Percentiles rank a stretch among this genome's conserved stretches.
phyloP scores from a whole-genome alignment of 2,329 filamentous ascomycete genomes.

The Alternaria sp. region DNA sequence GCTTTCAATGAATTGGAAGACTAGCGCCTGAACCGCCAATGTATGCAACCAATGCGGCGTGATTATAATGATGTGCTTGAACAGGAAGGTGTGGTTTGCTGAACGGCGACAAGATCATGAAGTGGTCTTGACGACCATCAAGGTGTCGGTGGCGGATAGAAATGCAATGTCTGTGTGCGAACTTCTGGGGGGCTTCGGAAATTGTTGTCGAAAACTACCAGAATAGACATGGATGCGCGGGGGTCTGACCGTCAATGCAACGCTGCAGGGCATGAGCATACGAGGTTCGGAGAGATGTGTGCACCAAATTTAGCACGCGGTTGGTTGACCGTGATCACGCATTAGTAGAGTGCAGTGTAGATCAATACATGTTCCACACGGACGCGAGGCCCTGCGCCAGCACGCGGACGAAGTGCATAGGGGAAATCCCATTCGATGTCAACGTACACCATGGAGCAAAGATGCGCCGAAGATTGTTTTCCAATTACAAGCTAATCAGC shows the following conservation, averaged over 20 bases:
- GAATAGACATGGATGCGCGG: constrained; percentile 9
- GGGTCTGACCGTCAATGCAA: constrained; percentile 12
- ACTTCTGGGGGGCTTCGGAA: constrained; percentile 8
- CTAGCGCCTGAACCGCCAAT: constrained; percentile 13
- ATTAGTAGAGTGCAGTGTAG: neutral
- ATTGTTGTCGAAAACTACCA: constrained; percentile 3
- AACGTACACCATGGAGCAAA: neutral
- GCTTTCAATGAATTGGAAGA: constrained; percentile 19
- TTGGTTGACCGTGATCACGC: constrained; percentile 9
- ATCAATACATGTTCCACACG: neutral
- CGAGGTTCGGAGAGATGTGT: constrained; percentile 9
- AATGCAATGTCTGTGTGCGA: constrained; percentile 1
- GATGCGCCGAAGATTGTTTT: constrained; percentile 29
- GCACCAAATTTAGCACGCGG: constrained; percentile 5
- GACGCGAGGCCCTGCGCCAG: neutral
- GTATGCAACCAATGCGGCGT: neutral
- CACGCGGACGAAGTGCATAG: neutral
- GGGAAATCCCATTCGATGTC: neutral
- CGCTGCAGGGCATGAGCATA: neutral
- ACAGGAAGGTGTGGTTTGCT: constrained; percentile 14
- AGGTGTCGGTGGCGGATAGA: constrained; percentile 7
- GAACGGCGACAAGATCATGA: neutral
- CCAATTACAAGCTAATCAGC: constrained; percentile 38
- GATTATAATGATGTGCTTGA: constrained; percentile 5
- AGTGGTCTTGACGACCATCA: constrained; percentile 1